These are phyloP conservation scores for Collybia sordida DNA, from an alignment of 768 basidiomycete species.

Conservation along the genomic window DNA sequence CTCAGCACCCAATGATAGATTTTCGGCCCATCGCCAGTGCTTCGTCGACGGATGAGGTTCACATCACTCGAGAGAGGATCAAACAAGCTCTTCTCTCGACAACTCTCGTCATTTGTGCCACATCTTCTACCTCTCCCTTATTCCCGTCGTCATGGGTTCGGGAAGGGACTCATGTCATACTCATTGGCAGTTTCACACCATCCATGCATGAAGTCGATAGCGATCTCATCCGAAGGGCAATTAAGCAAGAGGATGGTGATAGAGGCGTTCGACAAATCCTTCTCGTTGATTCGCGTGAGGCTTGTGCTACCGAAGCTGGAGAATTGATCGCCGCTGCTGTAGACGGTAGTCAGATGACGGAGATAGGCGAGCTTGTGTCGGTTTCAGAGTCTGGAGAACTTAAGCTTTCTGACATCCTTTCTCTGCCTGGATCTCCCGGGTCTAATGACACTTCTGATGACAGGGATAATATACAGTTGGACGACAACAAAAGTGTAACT, in stretches of 20 bases:
- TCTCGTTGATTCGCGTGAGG: conserved; percentile 73
- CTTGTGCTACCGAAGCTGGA: conserved; percentile 77
- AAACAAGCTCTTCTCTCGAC: conserved; percentile 35
- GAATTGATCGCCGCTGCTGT: conserved; percentile 67
- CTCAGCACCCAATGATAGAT: conserved; percentile 22
- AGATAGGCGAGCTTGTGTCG: conserved; percentile 66
- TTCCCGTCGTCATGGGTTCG: conserved; percentile 68
- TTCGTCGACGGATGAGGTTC: conserved; percentile 2
- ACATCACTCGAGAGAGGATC: conserved; percentile 12
- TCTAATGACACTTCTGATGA: background rate
- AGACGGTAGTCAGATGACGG: conserved; percentile 42
- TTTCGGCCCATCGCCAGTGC: conserved; percentile 18
- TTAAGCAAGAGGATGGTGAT: background rate
- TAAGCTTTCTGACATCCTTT: background rate
- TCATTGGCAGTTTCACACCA: conserved; percentile 83
- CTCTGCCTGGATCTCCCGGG: no score
- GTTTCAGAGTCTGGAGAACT: conserved; percentile 13
- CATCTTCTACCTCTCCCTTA: conserved; percentile 66
- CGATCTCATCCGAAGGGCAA: conserved; percentile 53
- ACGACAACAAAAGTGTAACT: conserved; percentile 1
- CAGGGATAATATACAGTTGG: background rate
- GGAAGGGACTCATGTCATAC: conserved; percentile 64
- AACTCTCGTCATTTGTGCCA: conserved; percentile 74
- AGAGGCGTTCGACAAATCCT: conserved; percentile 29
- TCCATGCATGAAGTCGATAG: conserved; percentile 76